phyloP scores from a whole-genome alignment of 1,139 yeast species.

The Zygoascus sp. region DNA sequence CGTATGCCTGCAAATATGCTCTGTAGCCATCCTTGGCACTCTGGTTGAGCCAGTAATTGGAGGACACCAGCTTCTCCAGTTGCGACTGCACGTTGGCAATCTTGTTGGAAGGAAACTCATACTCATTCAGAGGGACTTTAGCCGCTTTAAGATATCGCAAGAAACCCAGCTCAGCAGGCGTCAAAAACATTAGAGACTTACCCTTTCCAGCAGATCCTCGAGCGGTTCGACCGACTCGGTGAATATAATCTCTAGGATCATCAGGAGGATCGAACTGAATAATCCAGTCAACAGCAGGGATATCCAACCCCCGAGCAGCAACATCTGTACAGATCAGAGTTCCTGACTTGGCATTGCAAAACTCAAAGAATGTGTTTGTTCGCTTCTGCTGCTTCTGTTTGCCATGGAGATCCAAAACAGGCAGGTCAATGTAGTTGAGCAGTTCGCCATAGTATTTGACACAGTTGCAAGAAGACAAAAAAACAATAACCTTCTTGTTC shows the following conservation, averaged over 20 bases:
- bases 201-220: slow-evolving; percentile 92
- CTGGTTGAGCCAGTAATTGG: slow-evolving; percentile 91
- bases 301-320: slow-evolving; percentile 97
- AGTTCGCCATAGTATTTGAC: slow-evolving; percentile 94
- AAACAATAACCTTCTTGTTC: slow-evolving; percentile 86
- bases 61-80: slow-evolving; percentile 81
- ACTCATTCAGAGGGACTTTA: slow-evolving; percentile 93
- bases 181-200: slow-evolving; percentile 87
- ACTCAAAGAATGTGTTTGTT: slow-evolving; percentile 95
- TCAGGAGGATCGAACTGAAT: slow-evolving; percentile 98
- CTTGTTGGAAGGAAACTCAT: slow-evolving; percentile 88
- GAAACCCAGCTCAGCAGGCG: slow-evolving; percentile 92
- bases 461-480: slow-evolving; percentile 92
- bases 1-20: slow-evolving; percentile 92
- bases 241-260: slow-evolving; percentile 97
- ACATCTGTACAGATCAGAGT: slow-evolving; percentile 93
- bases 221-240: slow-evolving; percentile 97
- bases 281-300: slow-evolving; percentile 97
- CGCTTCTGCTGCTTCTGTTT: slow-evolving; percentile 98
- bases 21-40: slow-evolving; percentile 97
- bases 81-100: slow-evolving; percentile 95
- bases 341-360: slow-evolving; percentile 94
- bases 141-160: slow-evolving; percentile 92
- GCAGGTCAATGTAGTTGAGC: slow-evolving; percentile 89
- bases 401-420: slow-evolving; percentile 94